phyloP scores from a whole-genome alignment of 2,329 filamentous ascomycete genomes.

The Arachnopeziza araneosa region DNA sequence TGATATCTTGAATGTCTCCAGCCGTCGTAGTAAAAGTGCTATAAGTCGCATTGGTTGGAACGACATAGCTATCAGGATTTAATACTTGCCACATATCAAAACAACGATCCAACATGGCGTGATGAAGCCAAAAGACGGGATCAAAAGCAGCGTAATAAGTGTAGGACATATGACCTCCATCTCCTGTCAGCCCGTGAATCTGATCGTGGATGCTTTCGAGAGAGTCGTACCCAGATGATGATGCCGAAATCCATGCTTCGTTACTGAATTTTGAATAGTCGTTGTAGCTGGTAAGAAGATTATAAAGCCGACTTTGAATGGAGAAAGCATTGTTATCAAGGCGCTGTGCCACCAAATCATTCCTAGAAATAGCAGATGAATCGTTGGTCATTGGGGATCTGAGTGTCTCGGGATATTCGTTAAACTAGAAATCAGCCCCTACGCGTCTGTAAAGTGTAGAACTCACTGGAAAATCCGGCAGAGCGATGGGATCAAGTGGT shows the following conservation, averaged over 20 bases:
- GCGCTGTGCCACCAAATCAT: constrained; percentile 47
- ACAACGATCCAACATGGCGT: constrained; percentile 54
- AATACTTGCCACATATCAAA: constrained; percentile 49
- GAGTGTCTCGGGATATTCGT: constrained; percentile 54
- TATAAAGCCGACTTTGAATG: constrained; percentile 59
- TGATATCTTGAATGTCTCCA: constrained; percentile 19
- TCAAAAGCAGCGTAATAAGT: constrained; percentile 42
- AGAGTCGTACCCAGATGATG: constrained; percentile 48
- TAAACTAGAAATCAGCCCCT: constrained; percentile 40
- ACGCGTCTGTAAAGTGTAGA: neutral
- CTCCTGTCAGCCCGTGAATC: constrained; percentile 53
- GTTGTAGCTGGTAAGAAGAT: constrained; percentile 60
- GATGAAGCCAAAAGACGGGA: constrained; percentile 45
- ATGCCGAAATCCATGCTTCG: neutral
- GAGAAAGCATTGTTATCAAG: constrained; percentile 48
- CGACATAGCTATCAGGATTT: constrained; percentile 31
- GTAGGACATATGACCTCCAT: constrained; percentile 46
- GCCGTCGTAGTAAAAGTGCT: constrained; percentile 29
- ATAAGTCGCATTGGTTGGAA: constrained; percentile 29
- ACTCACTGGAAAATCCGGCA: constrained; percentile 55
- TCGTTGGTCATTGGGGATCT: constrained; percentile 42
- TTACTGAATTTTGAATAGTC: constrained; percentile 45
- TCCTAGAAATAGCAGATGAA: constrained; percentile 48
- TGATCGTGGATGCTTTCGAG: constrained; percentile 60
- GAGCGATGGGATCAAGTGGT: constrained; percentile 37